These are phyloP conservation scores for Leptographium flavum DNA, from an alignment of 2,329 filamentous ascomycete species.

Conservation along the genomic window DNA sequence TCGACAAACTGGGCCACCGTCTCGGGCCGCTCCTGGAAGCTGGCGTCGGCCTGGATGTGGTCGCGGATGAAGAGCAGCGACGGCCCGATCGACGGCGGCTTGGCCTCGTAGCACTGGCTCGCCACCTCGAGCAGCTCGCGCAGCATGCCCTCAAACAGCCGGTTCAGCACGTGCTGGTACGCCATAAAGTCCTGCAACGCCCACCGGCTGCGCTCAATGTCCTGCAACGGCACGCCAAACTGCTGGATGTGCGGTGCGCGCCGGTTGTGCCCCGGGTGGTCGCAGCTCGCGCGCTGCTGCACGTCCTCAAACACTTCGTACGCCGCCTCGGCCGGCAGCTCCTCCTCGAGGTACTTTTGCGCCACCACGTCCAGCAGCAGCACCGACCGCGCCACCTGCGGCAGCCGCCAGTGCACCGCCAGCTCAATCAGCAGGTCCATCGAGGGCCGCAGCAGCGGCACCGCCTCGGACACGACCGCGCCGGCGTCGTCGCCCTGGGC, in stretches of 20 bases:
- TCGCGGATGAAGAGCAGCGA: conserved; percentile 65
- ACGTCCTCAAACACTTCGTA: conserved; percentile 72
- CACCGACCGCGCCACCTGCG: conserved; percentile 65
- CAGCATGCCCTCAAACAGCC: conserved; percentile 66
- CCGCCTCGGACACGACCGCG: conserved; percentile 6
- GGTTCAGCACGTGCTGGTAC: conserved; percentile 62
- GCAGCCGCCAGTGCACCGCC: conserved; percentile 77
- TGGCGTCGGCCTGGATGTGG: conserved; percentile 66
- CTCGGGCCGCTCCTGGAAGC: conserved; percentile 56
- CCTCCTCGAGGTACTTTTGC: conserved; percentile 73
- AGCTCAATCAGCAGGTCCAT: conserved; percentile 75
- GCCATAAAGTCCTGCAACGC: conserved; percentile 52
- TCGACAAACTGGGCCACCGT: conserved; percentile 59
- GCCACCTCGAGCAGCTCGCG: conserved; percentile 69
- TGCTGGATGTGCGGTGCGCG: conserved; percentile 42
- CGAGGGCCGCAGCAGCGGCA: conserved; percentile 60
- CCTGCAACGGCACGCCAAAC: conserved; percentile 34
- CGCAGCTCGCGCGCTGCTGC: conserved; percentile 36
- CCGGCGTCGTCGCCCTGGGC: conserved; percentile 24
- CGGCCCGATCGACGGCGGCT: conserved; percentile 60
- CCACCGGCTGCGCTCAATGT: conserved; percentile 49
- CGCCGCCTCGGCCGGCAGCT: conserved; percentile 67
- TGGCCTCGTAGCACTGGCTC: conserved; percentile 84
- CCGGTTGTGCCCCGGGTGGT: conserved; percentile 48
- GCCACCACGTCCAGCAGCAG: conserved; percentile 72